Percentiles rank a stretch among this genome's conserved stretches.
Conservation (phyloP, 768 basidiomycete species). For the Rhodotorula taiwanensis region DNA sequence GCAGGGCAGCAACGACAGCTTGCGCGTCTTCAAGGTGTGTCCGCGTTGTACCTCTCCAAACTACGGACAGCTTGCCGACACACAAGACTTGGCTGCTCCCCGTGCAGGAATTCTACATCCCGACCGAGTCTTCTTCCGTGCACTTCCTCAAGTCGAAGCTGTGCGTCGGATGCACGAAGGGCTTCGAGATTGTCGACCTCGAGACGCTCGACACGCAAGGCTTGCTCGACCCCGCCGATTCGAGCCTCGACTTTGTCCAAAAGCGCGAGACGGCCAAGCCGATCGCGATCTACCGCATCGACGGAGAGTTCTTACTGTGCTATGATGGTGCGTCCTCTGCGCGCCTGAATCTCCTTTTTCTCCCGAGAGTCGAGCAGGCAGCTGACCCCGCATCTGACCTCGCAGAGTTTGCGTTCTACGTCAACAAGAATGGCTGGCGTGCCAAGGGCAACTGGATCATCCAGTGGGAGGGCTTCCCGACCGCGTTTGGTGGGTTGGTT, state of each 20-base stretch:
- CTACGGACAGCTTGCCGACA: not conserved
- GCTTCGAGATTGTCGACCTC: constrained; percentile 97
- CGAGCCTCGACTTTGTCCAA: constrained; percentile 84
- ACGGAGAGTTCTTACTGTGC: constrained; percentile 91
- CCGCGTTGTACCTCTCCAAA: not conserved
- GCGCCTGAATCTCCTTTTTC: no score
- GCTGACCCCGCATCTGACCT: constrained; percentile 27
- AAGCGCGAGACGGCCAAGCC: constrained; percentile 81
- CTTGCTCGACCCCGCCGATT: constrained; percentile 83
- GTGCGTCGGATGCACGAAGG: constrained; percentile 93
- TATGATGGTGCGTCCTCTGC: constrained; percentile 69
- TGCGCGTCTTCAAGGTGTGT: constrained; percentile 80
- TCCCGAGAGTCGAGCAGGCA: accelerated
- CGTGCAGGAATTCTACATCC: constrained; percentile 91
- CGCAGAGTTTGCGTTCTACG: constrained; percentile 95
- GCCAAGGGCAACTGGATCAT: constrained; percentile 89
- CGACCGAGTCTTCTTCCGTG: constrained; percentile 90
- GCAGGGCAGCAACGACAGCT: constrained; percentile 89
- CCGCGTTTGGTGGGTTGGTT: constrained; percentile 72
- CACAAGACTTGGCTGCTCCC: not conserved
- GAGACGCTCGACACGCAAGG: constrained; percentile 96
- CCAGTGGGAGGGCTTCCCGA: constrained; percentile 90
- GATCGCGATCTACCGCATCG: constrained; percentile 93
- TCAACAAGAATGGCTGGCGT: constrained; percentile 90
- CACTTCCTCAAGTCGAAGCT: constrained; percentile 96